Evolutionary conservation across 768 basidiomycete species (phyloP).

Genomic region (Ephemerocybe angulata): DNA sequence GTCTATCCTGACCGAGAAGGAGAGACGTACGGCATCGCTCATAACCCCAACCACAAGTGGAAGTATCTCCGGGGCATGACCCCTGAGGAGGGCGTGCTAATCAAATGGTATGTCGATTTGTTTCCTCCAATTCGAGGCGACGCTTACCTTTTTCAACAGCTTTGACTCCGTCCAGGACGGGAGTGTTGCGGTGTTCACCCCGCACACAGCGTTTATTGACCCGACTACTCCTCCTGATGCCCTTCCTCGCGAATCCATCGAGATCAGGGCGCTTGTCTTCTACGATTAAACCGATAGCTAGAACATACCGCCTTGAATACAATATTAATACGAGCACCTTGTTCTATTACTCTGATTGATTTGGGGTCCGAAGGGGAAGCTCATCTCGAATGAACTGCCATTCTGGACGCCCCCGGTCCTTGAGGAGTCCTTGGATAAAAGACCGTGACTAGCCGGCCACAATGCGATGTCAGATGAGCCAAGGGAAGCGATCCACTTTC

Average conservation of each 20-base stretch:
- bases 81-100: constrained; percentile 47
- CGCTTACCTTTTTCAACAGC: constrained; percentile 8
- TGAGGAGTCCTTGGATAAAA: too few species aligned
- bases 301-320: too few species aligned
- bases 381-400: too few species aligned
- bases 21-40: constrained; percentile 46
- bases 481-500: too few species aligned
- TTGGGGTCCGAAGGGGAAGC: too few species aligned
- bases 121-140: neutral
- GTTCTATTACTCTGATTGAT: too few species aligned
- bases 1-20: constrained; percentile 50
- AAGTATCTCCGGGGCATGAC: constrained; percentile 46
- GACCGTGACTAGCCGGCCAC: too few species aligned
- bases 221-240: constrained; percentile 39
- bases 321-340: too few species aligned
- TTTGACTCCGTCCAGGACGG: constrained; percentile 34
- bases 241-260: constrained; percentile 46
- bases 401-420: too few species aligned
- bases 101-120: constrained; percentile 54
- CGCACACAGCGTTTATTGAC: constrained; percentile 50
- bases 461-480: too few species aligned
- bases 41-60: constrained; percentile 49
- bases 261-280: constrained; percentile 48
- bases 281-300: too few species aligned
- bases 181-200: constrained; percentile 42